Conservation (phyloP, 2,329 filamentous ascomycete species). For the Falciphora oryzae region DNA sequence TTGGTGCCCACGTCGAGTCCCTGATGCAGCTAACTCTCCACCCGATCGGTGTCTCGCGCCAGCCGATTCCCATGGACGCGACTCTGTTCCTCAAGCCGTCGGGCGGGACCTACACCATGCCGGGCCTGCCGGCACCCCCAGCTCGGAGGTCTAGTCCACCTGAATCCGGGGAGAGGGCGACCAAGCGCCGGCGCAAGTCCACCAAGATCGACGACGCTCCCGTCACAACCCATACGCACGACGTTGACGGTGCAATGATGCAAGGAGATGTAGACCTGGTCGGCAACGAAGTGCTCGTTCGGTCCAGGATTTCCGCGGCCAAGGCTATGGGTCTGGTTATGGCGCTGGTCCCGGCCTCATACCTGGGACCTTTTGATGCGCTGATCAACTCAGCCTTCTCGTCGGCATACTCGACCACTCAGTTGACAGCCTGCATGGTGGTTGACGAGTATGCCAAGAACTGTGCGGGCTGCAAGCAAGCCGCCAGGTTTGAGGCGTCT, state of each 20-base stretch:
- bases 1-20: slow-evolving; percentile 69
- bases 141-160: slow-evolving; percentile 45
- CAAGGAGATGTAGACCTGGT: slow-evolving; percentile 94
- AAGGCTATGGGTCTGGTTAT: slow-evolving; percentile 82
- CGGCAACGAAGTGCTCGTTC: slow-evolving; percentile 78
- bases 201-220: slow-evolving; percentile 71
- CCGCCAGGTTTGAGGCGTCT: slow-evolving; percentile 55
- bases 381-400: slow-evolving; percentile 60
- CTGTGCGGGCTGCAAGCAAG: slow-evolving; percentile 36
- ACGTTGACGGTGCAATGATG: slow-evolving; percentile 97
- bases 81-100: slow-evolving; percentile 90
- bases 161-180: slow-evolving; percentile 53
- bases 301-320: slow-evolving; percentile 83
- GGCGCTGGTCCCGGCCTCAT: slow-evolving; percentile 62
- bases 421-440: slow-evolving; percentile 75
- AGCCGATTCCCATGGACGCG: slow-evolving; percentile 88
- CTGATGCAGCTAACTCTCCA: slow-evolving; percentile 81
- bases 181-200: slow-evolving; percentile 75
- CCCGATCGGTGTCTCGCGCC: slow-evolving; percentile 84
- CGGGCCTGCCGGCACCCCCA: slow-evolving; percentile 33
- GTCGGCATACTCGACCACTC: slow-evolving; percentile 76
- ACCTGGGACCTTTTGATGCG: slow-evolving; percentile 58
- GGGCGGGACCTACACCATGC: slow-evolving; percentile 68
- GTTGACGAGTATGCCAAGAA: slow-evolving; percentile 82
- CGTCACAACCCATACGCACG: slow-evolving; percentile 67